Base-by-base conservation (phyloP, 106 monocot genomes). In the Dendrobium nobile region DNA sequence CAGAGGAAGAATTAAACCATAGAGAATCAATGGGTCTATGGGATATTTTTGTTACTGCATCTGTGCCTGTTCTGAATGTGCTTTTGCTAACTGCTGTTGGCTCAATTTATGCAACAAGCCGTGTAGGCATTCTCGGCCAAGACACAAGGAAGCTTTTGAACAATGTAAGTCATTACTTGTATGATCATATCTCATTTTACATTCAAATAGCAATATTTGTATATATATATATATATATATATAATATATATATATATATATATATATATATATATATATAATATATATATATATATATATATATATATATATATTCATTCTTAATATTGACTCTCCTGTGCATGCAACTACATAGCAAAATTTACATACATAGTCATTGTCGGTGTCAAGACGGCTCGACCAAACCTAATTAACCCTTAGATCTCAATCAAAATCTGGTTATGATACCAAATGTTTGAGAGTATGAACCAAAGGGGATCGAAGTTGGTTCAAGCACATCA, bases 21-120 rank as follows among this genome's bases (percentile, higher is more conserved):
- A 70, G 10, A 70, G 70, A 70, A 70, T 33, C 70, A 19, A 91
- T 94, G 94, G 89, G 89, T 42, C 33, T 91, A 31, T 44, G 86
- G 47, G 81, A 88, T 24, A 88, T 94, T 41, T 88, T 94, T 61
- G 42, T 89, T 42, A 85, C 85, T 61, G 91, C 94, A 64, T 86
- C 89, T 41, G 37, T 94, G 28, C 94, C 91, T 19, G 91, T 94
- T 13, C 18, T 91, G 80, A 89, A 94, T n/a, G 85, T 94, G 58
- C 91, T 94, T 79, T 10, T 94, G 77, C 77, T 94, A 43, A 94
- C 89, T 56, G 87, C 82, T 18, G 86, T 94, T 79, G 93, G 91
- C 44, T 85, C 91, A 22, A 75, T 91, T 79, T 79, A 85, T 9
- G 89, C 91, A 26, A 86, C 80, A 11, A 61, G 26, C 73, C n/a